Conservation (phyloP, 2,329 filamentous ascomycete species). For the Metarhizium guizhouense region DNA sequence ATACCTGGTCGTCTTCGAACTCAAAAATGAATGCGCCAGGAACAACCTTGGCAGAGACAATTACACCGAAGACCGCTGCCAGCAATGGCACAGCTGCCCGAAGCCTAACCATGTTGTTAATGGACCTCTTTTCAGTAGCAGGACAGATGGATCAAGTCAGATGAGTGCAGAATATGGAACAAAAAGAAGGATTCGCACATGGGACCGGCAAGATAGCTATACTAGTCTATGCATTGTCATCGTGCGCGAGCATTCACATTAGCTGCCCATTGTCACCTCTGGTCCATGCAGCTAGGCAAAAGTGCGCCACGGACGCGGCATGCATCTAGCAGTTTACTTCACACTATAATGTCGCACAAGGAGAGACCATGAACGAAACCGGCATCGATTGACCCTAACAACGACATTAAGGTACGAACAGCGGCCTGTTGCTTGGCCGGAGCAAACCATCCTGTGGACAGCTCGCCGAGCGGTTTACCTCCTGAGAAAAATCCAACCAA, state of each 20-base stretch:
- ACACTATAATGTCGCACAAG: background rate
- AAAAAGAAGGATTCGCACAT: background rate
- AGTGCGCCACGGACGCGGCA: background rate
- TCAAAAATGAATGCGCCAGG: conserved; percentile 4
- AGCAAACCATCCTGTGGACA: too few relatives aligned
- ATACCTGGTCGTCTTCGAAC: conserved; percentile 1
- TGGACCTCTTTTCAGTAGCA: background rate
- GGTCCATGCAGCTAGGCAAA: background rate
- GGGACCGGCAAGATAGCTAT: background rate
- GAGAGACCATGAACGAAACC: too few relatives aligned
- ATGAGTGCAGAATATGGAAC: background rate
- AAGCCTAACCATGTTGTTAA: background rate
- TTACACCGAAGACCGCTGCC: background rate
- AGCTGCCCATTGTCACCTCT: conserved; percentile 8
- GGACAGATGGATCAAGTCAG: background rate
- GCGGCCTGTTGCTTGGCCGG: too few relatives aligned
- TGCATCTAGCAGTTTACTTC: background rate
- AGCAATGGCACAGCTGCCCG: background rate
- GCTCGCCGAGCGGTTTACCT: too few relatives aligned
- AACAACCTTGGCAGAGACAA: background rate
- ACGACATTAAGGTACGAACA: too few relatives aligned
- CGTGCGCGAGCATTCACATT: background rate
- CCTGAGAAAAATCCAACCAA: too few relatives aligned
- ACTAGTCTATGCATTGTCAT: background rate
- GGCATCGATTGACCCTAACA: too few relatives aligned